phyloP scores from a whole-genome alignment of 495 filamentous ascomycete genomes.

The Tuber borchii region DNA sequence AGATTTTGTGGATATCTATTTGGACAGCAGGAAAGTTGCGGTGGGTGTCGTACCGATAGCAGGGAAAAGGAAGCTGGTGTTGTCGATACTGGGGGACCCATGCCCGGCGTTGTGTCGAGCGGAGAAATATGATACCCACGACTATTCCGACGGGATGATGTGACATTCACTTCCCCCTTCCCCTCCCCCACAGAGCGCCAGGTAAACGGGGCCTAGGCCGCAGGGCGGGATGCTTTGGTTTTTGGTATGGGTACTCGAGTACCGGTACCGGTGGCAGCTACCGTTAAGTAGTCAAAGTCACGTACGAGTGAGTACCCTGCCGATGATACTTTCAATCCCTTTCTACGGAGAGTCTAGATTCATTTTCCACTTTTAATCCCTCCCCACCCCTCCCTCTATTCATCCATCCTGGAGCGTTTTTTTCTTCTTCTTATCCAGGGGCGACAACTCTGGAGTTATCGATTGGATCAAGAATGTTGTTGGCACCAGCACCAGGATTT shows the following conservation, averaged over 20 bases:
- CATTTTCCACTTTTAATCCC: not conserved
- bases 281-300: not conserved
- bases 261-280: not conserved
- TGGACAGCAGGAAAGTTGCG: not conserved
- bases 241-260: slow-evolving; percentile 1
- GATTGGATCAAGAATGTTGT: not conserved
- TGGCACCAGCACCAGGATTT: not conserved
- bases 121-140: not conserved
- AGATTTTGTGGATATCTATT: slow-evolving; percentile 1
- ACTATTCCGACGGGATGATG: not conserved
- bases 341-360: not conserved
- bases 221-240: not conserved
- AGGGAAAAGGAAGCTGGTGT: not conserved
- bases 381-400: not conserved
- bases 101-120: not conserved
- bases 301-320: not conserved
- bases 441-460: not conserved
- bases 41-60: not conserved
- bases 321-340: not conserved
- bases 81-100: not conserved
- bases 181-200: not conserved
- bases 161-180: not conserved
- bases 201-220: not conserved
- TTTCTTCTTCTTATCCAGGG: not conserved
- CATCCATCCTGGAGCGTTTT: not conserved